Base-by-base conservation (phyloP, 2,329 filamentous ascomycete genomes). In the Colletotrichum melonis region DNA sequence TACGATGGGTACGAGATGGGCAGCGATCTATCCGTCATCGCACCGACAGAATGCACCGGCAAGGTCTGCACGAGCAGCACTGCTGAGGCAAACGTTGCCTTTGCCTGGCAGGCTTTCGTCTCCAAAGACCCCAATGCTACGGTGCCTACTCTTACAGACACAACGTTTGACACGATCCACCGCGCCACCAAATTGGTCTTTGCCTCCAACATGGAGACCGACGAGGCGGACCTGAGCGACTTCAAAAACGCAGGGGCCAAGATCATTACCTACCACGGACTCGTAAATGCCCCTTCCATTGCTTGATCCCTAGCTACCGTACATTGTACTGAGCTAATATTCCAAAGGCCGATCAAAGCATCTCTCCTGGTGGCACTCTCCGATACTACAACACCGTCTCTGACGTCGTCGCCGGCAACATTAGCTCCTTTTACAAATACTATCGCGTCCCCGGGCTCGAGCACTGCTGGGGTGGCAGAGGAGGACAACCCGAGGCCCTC, bases 201-300 rank as follows among this genome's bases (percentile, higher is more conserved):
- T 22, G 30, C 26, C 2, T 42, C 42, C 5, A 55, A 26, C 35
- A 42, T 63, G 16, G 66, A 56, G 28, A 69, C 66, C 4, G 42
- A 55, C 14, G 58, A 69, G n/a, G 3, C 8, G 4, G 67, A 70
- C 22, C 78, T 87, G 6, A 77, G 82, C 0, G 73, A 75, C 1
- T 86, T 85, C 77, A 79, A 79, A 16, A 76, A 80, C 22, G 78
- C 80, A 2, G 86, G 86, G 4, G 82, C 83, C 16, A 87, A 85
- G 77, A 80, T 87, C 22, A 42, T 69, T 7, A 56, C 46, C 0
- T 69, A 63, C 77, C 86, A 88, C 70, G 86, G 86, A 1, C 35
- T 71, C 5, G 69, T 67, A 12, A 56, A 32, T 56, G 5, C 14
- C 1, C 3, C 55, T 7, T 9, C 30, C 8, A 1, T 19, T 7